phyloP scores from a whole-genome alignment of 257 asterid genomes.

The Nemophila menziesii region DNA sequence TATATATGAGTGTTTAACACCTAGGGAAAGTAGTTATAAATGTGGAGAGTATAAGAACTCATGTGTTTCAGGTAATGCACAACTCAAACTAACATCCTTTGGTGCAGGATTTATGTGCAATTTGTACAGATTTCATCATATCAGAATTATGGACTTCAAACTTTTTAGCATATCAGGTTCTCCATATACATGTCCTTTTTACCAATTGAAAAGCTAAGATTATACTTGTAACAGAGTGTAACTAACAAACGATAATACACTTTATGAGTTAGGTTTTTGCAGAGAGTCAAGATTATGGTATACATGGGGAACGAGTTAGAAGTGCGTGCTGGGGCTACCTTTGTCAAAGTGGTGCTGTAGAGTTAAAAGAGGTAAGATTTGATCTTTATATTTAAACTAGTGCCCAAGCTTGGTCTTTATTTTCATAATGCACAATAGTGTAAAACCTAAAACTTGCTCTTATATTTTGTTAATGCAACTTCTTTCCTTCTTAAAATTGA shows the following conservation, averaged over 20 bases:
- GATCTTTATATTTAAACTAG: not conserved
- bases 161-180: slow-evolving; percentile 92
- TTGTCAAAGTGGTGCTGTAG: slow-evolving; percentile 92
- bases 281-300: slow-evolving; percentile 95
- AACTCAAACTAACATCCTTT: slow-evolving; percentile 13
- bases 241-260: slow-evolving; percentile 10
- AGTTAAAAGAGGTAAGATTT: slow-evolving; percentile 68
- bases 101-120: slow-evolving; percentile 82
- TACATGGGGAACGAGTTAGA: slow-evolving; percentile 92
- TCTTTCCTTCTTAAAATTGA: not conserved
- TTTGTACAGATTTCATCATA: slow-evolving; percentile 91
- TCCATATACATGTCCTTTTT: slow-evolving; percentile 3
- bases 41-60: not conserved
- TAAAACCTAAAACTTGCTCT: not conserved
- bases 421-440: too few species aligned
- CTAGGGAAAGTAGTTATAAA: not conserved
- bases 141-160: slow-evolving; percentile 92
- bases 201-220: not conserved
- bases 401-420: not conserved
- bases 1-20: not conserved
- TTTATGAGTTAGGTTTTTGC: slow-evolving; percentile 67
- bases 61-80: too few species aligned
- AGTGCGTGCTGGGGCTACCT: slow-evolving; percentile 99
- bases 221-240: not conserved
- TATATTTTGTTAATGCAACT: not conserved